These are phyloP conservation scores for Rhizophora apiculata DNA, from an alignment of 345 rosid species.

Conservation along the genomic window DNA sequence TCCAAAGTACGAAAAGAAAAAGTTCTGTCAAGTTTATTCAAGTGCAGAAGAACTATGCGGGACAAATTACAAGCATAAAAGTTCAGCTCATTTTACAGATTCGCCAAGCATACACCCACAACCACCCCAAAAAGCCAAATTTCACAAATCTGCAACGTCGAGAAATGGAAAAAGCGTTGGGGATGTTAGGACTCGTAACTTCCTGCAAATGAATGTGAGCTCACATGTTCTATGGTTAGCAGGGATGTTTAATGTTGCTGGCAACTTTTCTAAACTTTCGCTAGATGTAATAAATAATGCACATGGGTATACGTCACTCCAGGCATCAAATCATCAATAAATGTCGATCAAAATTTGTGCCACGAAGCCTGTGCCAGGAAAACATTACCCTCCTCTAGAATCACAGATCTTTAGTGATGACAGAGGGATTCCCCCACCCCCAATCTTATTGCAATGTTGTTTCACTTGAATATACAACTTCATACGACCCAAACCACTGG, in stretches of 20 bases:
- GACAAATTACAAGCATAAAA: no score
- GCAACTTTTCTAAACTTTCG: background rate
- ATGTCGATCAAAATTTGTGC: constrained; percentile 29
- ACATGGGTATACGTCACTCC: constrained; percentile 32
- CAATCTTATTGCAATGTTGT: background rate
- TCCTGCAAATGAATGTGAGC: constrained; percentile 5
- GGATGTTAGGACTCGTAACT: background rate
- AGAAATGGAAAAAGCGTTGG: background rate
- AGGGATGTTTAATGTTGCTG: constrained; percentile 19
- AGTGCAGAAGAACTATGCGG: background rate
- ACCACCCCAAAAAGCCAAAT: no score
- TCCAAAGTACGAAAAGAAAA: no score
- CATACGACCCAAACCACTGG: constrained; percentile 1
- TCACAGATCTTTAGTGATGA: constrained; percentile 5
- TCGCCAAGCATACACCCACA: no score
- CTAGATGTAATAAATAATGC: constrained; percentile 37
- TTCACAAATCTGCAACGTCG: background rate
- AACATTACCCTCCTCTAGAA: background rate
- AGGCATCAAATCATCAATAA: constrained; percentile 23
- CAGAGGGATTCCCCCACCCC: constrained; percentile 7
- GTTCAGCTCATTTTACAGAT: background rate
- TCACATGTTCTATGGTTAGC: background rate
- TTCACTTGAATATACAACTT: constrained; percentile 10
- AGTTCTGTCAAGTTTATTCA: no score
- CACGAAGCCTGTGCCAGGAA: constrained; percentile 7